Evolutionary conservation across 2,329 filamentous ascomycete genomes (phyloP).

Genomic region (Ceratocystis cubensis): DNA sequence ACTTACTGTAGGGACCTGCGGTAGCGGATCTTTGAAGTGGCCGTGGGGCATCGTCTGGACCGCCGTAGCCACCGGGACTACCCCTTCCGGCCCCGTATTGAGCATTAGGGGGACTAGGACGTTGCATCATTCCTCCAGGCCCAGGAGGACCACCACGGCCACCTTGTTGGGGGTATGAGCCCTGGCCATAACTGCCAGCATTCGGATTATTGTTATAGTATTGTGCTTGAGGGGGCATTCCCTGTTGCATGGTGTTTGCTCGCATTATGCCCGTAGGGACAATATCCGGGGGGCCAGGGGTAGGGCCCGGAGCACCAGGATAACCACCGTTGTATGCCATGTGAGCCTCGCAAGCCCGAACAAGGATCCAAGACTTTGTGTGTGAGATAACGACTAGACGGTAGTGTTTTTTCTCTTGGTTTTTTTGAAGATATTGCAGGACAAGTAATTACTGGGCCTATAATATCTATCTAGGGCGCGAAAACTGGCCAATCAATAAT

Average conservation of each 20-base stretch:
- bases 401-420: too few species aligned
- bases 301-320: constrained; percentile 14
- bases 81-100: constrained; percentile 25
- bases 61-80: constrained; percentile 7
- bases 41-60: constrained; percentile 5
- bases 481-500: not conserved
- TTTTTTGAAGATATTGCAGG: not conserved
- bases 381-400: not conserved
- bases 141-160: constrained; percentile 35
- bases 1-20: constrained; percentile 6
- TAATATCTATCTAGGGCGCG: not conserved
- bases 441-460: not conserved
- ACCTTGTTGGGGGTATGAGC: constrained; percentile 33
- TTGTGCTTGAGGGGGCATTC: constrained; percentile 33
- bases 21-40: constrained; percentile 22
- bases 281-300: constrained; percentile 11
- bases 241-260: constrained; percentile 5
- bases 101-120: constrained; percentile 32
- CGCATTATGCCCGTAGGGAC: constrained; percentile 2
- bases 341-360: not conserved
- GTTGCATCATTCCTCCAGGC: constrained; percentile 27
- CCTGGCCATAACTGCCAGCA: constrained; percentile 35
- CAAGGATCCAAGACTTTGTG: not conserved
- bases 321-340: constrained; percentile 19
- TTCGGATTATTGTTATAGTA: constrained; percentile 38